phyloP scores from a whole-genome alignment of 2,329 filamentous ascomycete genomes.

The Monilinia laxa region DNA sequence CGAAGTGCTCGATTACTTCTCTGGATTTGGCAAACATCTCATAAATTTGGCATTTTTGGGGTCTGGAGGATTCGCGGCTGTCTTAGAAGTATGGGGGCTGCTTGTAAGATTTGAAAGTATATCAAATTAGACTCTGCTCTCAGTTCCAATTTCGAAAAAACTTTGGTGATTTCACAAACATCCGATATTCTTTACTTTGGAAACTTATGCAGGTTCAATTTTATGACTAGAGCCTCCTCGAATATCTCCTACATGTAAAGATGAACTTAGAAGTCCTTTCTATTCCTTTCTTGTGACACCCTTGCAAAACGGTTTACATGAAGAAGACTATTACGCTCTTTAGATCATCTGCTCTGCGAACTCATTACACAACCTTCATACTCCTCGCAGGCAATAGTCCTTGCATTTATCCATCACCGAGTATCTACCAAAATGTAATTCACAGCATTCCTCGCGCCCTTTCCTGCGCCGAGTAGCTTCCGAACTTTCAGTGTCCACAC shows the following conservation, averaged over 20 bases:
- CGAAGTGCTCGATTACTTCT: background rate
- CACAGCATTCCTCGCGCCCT: background rate
- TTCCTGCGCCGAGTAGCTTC: no score
- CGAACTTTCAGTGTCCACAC: background rate
- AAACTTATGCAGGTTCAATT: background rate
- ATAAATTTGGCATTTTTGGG: background rate
- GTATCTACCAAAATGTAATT: background rate
- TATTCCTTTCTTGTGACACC: background rate
- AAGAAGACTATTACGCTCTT: background rate
- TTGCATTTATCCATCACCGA: background rate
- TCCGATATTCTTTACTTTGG: background rate
- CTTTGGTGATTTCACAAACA: background rate
- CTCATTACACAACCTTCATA: background rate
- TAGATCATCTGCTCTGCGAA: background rate
- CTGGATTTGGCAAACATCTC: background rate
- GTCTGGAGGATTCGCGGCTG: background rate
- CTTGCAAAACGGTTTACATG: background rate
- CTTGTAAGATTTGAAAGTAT: background rate
- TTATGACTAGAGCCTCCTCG: background rate
- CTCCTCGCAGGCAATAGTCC: background rate
- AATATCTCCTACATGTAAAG: background rate
- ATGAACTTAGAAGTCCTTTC: background rate
- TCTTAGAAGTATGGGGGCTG: background rate
- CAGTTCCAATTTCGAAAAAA: background rate
- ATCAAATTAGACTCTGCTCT: constrained; percentile 5